A percentile compares a stretch with the other conserved stretches of the same genome.
phyloP scores from a whole-genome alignment of 2,329 filamentous ascomycete species.

The Fusarium sp. region DNA sequence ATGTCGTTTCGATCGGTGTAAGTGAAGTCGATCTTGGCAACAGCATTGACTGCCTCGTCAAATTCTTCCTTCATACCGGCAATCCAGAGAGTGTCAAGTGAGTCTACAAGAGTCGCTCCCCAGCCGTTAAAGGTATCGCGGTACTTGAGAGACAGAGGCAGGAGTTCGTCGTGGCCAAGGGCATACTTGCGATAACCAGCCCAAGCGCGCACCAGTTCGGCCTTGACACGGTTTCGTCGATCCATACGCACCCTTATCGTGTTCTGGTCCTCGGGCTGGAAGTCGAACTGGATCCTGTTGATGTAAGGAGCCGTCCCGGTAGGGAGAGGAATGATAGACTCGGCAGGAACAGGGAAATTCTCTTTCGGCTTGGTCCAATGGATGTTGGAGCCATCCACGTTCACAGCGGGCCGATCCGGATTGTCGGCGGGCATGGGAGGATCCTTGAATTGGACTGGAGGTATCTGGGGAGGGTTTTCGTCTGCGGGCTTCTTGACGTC shows the following conservation, averaged over 20 bases:
- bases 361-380: slow-evolving; percentile 85
- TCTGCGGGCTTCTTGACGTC: slow-evolving; percentile 21
- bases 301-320: slow-evolving; percentile 79
- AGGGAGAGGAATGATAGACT: slow-evolving; percentile 83
- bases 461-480: slow-evolving; percentile 34
- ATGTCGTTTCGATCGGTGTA: slow-evolving; percentile 77
- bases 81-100: slow-evolving; percentile 88
- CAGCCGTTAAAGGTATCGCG: slow-evolving; percentile 92
- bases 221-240: slow-evolving; percentile 78
- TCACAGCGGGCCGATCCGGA: slow-evolving; percentile 31
- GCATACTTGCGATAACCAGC: slow-evolving; percentile 84
- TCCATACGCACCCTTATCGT: slow-evolving; percentile 74
- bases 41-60: slow-evolving; percentile 79
- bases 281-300: slow-evolving; percentile 82
- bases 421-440: slow-evolving; percentile 45
- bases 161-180: slow-evolving; percentile 90
- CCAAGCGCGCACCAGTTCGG: slow-evolving; percentile 86
- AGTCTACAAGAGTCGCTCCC: slow-evolving; percentile 90
- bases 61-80: slow-evolving; percentile 87
- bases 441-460: slow-evolving; percentile 47
- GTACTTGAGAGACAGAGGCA: slow-evolving; percentile 76
- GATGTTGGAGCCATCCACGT: slow-evolving; percentile 52
- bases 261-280: slow-evolving; percentile 75
- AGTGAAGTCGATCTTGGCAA: slow-evolving; percentile 87
- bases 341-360: slow-evolving; percentile 81